Evolutionary conservation across 768 basidiomycete genomes (phyloP), one percentile per base, ranked within the genome.

Genomic region (Auricularia heimuer): DNA sequence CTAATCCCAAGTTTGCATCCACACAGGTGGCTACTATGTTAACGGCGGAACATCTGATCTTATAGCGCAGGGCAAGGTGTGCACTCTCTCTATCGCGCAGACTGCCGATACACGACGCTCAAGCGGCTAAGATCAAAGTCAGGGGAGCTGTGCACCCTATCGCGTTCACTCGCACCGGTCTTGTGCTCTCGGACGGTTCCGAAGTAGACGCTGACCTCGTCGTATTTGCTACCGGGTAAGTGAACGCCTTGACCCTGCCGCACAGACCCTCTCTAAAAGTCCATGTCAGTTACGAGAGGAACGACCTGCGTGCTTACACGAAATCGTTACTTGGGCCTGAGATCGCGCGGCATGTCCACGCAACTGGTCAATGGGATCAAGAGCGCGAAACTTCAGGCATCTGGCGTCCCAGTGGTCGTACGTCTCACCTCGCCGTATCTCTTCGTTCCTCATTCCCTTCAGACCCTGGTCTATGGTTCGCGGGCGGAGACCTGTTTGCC

Each of bases 211-310:
- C 65, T 4, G 62, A 66, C 45, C 45, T 66, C 21, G 54, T 66
- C 62, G 65, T 66, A 2, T 63, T 62, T 63, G 65, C 65, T n/a
- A 66, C 65, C 7, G 65, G 65, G 61, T 66, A 54, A 2, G 36
- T 14, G 14, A 7, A 34, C n/a, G 37, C 18, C 14, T 21, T 16
- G 29, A 0, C 29, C 29, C 29, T 29, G 29, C 29, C 29, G 29
- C 29, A 29, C 29, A 29, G 29, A 29, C 29, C 29, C 18, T 21
- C 47, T 12, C 7, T 61, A n/a, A 35, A 18, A 7, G 18, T 7
- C 18, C 21, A 16, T 21, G 14, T 6, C 42, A 63, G 62, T 33
- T 63, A 47, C n/a, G 24, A 33, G 10, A 37, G 3, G 18, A 51
- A 63, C 34, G 44, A 44, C 54, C 42, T 63, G 3, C 29, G 44